Evolutionary conservation across 306 rosid species (phyloP).

Genomic region (Malus orientalis): DNA sequence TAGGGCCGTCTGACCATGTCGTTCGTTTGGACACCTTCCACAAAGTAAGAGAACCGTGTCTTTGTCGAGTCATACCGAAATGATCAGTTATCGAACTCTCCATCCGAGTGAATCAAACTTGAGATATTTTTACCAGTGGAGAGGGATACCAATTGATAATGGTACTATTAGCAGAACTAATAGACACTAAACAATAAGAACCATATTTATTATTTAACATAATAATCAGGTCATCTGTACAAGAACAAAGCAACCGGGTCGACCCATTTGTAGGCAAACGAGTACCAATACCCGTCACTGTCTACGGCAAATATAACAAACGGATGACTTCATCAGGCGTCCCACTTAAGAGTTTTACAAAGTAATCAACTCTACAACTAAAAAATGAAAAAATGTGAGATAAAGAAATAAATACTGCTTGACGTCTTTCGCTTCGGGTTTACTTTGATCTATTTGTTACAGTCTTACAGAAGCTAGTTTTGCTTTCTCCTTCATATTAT

Average conservation of each 20-base stretch:
- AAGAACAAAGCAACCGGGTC: constrained; percentile 17
- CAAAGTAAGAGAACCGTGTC: no score
- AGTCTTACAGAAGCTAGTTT: constrained; percentile 12
- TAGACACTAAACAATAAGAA: background rate
- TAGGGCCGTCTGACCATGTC: no score
- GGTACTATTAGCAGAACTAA: no score
- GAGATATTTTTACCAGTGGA: no score
- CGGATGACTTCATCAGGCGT: constrained; percentile 23
- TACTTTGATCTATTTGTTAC: background rate
- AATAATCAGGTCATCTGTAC: constrained; percentile 45
- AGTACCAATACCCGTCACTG: constrained; percentile 11
- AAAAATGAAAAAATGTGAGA: constrained; percentile 10
- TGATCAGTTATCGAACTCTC: no score
- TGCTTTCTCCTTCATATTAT: constrained; percentile 11
- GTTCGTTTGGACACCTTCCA: no score
- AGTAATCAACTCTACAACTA: constrained; percentile 16
- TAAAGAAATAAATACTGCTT: constrained; percentile 11
- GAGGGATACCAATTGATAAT: no score
- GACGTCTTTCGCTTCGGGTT: background rate
- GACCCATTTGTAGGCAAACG: background rate
- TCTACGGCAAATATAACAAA: constrained; percentile 21
- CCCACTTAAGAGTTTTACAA: constrained; percentile 15
- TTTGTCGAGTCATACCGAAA: no score
- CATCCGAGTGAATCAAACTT: no score
- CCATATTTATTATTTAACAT: constrained; percentile 12